Evolutionary conservation across 495 filamentous ascomycete species (phyloP).

Genomic region (Hypoxylon trugodes): DNA sequence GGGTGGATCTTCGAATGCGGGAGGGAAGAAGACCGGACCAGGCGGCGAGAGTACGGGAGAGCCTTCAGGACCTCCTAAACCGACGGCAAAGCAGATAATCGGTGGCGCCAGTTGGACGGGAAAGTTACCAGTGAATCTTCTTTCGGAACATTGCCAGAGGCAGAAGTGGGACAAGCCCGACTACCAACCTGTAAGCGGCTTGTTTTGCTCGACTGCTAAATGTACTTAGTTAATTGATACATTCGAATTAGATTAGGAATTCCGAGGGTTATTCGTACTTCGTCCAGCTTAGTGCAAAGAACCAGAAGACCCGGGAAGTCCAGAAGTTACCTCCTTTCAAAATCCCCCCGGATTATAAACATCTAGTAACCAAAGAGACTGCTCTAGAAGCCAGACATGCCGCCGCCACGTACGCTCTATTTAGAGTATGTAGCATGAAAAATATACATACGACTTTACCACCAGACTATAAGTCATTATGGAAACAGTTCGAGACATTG

Average conservation of each 20-base stretch:
- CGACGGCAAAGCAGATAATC: slow-evolving; percentile 85
- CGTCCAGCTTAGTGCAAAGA: slow-evolving; percentile 78
- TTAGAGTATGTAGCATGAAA: slow-evolving; percentile 90
- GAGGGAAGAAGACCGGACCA: slow-evolving; percentile 51
- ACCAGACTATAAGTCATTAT: slow-evolving; percentile 84
- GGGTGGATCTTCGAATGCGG: slow-evolving; percentile 38
- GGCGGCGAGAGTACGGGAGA: slow-evolving; percentile 48
- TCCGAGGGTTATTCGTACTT: slow-evolving; percentile 75
- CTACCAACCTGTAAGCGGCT: slow-evolving; percentile 66
- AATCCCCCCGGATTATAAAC: slow-evolving; percentile 74
- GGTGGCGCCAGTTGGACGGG: slow-evolving; percentile 97
- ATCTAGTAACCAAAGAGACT: slow-evolving; percentile 73
- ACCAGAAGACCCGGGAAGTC: slow-evolving; percentile 83
- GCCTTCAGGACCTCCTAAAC: slow-evolving; percentile 67
- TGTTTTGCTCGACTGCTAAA: slow-evolving; percentile 28
- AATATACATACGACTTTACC: slow-evolving; percentile 94
- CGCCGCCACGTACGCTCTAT: slow-evolving; percentile 88
- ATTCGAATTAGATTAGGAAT: slow-evolving; percentile 38
- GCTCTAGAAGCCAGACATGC: slow-evolving; percentile 92
- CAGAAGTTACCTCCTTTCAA: slow-evolving; percentile 80
- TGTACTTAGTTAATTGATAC: slow-evolving; percentile 41
- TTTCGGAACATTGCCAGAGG: slow-evolving; percentile 94
- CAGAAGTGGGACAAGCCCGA: slow-evolving; percentile 95
- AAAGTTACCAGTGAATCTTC: slow-evolving; percentile 90
- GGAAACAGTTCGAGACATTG: slow-evolving; percentile 85